These are phyloP conservation scores for Cladophialophora bantiana DNA, from an alignment of 2,329 filamentous ascomycete genomes.

Conservation along the genomic window DNA sequence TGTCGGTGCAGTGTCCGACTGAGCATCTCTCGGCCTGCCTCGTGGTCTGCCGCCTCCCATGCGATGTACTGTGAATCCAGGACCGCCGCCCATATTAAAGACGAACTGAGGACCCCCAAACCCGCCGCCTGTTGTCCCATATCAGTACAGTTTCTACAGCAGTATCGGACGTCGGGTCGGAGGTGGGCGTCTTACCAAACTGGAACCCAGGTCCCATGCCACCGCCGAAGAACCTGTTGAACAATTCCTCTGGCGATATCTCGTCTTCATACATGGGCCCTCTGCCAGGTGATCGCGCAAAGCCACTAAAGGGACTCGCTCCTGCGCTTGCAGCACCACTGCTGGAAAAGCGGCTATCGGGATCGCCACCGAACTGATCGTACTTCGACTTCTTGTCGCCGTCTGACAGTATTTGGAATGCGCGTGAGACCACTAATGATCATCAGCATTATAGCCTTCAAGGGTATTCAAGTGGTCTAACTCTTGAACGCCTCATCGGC, in stretches of 20 bases:
- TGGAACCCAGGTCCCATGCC: conserved; percentile 66
- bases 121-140: conserved; percentile 56
- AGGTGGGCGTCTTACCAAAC: conserved; percentile 62
- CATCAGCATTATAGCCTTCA: conserved; percentile 18
- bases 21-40: conserved; percentile 73
- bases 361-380: conserved; percentile 89
- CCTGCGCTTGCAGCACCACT: conserved; percentile 53
- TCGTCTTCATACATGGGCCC: conserved; percentile 81
- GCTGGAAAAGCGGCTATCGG: conserved; percentile 81
- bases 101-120: conserved; percentile 90
- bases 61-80: conserved; percentile 91
- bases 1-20: conserved; percentile 60
- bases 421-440: conserved; percentile 77
- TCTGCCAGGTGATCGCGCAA: conserved; percentile 55
- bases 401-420: conserved; percentile 92
- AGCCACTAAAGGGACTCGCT: conserved; percentile 56
- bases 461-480: conserved; percentile 47
- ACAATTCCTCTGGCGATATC: conserved; percentile 95
- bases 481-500: conserved; percentile 98
- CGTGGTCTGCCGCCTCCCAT: conserved; percentile 84
- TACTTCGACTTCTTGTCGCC: conserved; percentile 89
- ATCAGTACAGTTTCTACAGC: conserved; percentile 15
- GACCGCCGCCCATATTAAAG: conserved; percentile 91
- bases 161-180: conserved; percentile 6
- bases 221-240: conserved; percentile 93